Evolutionary conservation across 176 grass and related monocot genomes (phyloP).

Genomic region (Saccharum officinarum): DNA sequence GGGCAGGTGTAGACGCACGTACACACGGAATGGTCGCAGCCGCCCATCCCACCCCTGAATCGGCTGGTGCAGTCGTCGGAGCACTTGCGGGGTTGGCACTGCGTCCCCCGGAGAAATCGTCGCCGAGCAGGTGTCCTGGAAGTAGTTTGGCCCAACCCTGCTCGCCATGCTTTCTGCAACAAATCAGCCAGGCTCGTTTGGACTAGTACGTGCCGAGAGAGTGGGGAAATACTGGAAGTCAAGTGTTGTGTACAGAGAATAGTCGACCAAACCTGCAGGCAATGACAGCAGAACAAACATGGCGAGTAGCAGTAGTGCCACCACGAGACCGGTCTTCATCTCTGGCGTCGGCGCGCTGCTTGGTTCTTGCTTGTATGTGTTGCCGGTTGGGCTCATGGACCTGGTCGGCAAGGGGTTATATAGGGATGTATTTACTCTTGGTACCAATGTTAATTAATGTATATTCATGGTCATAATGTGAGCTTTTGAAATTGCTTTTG

Average conservation of each 20-base stretch:
- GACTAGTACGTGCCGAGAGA: neutral
- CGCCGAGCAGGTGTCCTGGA: conserved; percentile 3
- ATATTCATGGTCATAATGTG: too few species aligned
- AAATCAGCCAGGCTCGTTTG: neutral
- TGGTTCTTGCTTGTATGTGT: neutral
- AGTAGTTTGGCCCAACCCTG: neutral
- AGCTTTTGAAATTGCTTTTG: too few species aligned
- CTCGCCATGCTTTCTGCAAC: neutral
- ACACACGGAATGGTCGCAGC: neutral
- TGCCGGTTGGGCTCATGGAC: neutral
- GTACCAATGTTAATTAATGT: too few species aligned
- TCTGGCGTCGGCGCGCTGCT: neutral
- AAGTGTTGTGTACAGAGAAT: too few species aligned
- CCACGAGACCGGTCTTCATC: neutral
- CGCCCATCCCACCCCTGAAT: conserved; percentile 19
- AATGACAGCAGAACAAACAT: neutral
- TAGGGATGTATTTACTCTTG: neutral
- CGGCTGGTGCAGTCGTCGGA: neutral
- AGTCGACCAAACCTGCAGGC: neutral
- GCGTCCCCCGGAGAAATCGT: neutral
- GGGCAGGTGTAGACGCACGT: conserved; percentile 25
- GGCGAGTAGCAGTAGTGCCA: conserved; percentile 1
- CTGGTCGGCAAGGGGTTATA: neutral
- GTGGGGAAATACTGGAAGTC: too few species aligned
- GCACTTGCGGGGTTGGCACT: neutral